A percentile compares a stretch with the other conserved stretches of the same genome.
Evolutionary conservation across 805 yeast genomes (phyloP).

Genomic region (Lipomyces yamadae): DNA sequence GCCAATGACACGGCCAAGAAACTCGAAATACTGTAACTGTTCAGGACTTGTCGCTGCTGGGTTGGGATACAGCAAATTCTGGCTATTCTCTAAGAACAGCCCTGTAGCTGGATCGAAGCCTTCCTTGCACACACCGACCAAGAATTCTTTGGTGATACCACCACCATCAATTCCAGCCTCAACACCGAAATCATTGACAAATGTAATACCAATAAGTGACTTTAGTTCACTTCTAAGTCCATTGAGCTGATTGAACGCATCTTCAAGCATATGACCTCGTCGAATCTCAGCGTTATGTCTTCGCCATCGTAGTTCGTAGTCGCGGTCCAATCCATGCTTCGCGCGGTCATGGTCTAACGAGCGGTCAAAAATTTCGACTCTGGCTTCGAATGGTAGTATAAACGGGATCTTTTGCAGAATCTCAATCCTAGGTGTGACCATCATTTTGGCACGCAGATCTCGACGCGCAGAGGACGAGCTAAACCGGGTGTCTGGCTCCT

Average conservation of each 20-base stretch:
- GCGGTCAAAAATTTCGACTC: conserved; percentile 74
- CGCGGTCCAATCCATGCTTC: conserved; percentile 33
- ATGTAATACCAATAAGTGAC: conserved; percentile 62
- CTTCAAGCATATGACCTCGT: conserved; percentile 72
- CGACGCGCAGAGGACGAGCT: conserved; percentile 20
- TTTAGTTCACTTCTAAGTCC: conserved; percentile 62
- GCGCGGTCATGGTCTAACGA: conserved; percentile 62
- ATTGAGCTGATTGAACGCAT: conserved; percentile 68
- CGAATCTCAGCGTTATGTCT: conserved; percentile 58
- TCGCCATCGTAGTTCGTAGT: conserved; percentile 31
- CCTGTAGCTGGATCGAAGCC: conserved; percentile 58
- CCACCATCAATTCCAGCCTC: conserved; percentile 98
- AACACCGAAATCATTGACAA: conserved; percentile 71
- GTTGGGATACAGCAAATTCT: conserved; percentile 76
- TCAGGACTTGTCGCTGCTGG: conserved; percentile 50
- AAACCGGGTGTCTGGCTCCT: conserved; percentile 39
- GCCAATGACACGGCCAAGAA: conserved; percentile 83
- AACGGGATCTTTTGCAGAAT: conserved; percentile 73
- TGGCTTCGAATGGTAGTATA: conserved; percentile 71
- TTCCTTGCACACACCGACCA: conserved; percentile 71
- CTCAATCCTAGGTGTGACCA: conserved; percentile 47
- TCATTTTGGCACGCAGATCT: conserved; percentile 16
- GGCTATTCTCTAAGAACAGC: conserved; percentile 53
- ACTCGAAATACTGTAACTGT: conserved; percentile 52
- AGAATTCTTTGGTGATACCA: conserved; percentile 88